phyloP scores from a whole-genome alignment of 345 rosid genomes.

The Turritis glabra region DNA sequence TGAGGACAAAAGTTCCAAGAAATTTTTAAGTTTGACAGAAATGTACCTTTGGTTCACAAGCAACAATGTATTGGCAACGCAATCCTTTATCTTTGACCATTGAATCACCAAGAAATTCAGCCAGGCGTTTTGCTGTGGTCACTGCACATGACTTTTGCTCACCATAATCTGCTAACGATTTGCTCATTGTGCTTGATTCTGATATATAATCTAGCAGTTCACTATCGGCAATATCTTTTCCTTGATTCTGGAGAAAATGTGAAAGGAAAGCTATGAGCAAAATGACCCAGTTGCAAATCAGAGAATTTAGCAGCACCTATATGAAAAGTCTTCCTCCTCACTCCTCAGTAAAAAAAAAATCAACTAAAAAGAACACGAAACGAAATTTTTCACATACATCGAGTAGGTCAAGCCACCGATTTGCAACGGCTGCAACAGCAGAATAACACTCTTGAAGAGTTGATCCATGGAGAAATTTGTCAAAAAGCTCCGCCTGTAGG shows the following conservation, averaged over 20 bases:
- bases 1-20: neutral
- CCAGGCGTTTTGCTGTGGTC: slow-evolving; percentile 94
- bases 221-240: slow-evolving; percentile 84
- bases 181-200: slow-evolving; percentile 99
- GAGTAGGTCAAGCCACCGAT: slow-evolving; percentile 97
- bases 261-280: slow-evolving; percentile 21
- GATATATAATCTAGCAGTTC: slow-evolving; percentile 96
- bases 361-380: neutral
- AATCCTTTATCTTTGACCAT: slow-evolving; percentile 98
- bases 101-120: slow-evolving; percentile 89
- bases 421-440: slow-evolving; percentile 92
- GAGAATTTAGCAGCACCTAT: slow-evolving; percentile 16
- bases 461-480: slow-evolving; percentile 90
- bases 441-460: slow-evolving; percentile 91
- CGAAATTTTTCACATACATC: slow-evolving; percentile 56
- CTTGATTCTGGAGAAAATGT: slow-evolving; percentile 68
- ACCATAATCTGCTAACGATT: slow-evolving; percentile 93
- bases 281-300: slow-evolving; percentile 2
- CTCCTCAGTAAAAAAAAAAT: neutral
- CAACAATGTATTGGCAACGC: slow-evolving; percentile 96
- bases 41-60: slow-evolving; percentile 86
- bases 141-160: slow-evolving; percentile 96
- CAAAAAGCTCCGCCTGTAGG: slow-evolving; percentile 89
- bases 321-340: slow-evolving; percentile 3
- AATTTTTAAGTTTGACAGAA: slow-evolving; percentile 17